Base-by-base conservation (phyloP, 2,329 filamentous ascomycete species). In the Seiridium unicorne region DNA sequence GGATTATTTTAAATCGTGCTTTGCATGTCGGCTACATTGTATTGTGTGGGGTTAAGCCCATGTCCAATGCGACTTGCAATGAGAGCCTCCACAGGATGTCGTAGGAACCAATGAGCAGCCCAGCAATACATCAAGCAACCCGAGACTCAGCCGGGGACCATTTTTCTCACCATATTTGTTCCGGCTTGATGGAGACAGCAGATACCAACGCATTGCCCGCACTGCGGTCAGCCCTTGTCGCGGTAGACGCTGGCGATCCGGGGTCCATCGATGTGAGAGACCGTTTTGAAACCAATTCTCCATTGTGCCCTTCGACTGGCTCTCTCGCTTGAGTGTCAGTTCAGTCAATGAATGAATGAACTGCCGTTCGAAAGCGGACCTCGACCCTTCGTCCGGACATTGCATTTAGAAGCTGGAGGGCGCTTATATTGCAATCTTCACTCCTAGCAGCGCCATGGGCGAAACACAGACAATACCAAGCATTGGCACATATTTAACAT, bases 391-490 rank as follows among this genome's bases (percentile, higher is more conserved):
- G 51, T 55, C 51, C 51, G 51, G 38, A 38, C 31, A 49, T 55
- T 38, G 18, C 49, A 53, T 13, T 36, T n/a, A n/a, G 18, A 35
- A 36, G 38, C 31, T 48, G 32, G 54, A 6, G 10, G 32, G 18
- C 18, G 46, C 35, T 40, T 26, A 58, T 35, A 31, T 32, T 54
- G n/a, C 40, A 46, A 59, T 59, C 48, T 18, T 46, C 57, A 44
- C 26, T 58, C 55, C 42, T 32, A 57, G 46, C 31, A 51, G 13
- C 46, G 44, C 55, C 26, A 51, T 51, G 44, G 18, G 34, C 31
- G 26, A 57, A 42, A 34, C 48, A 54, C 35, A 10, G 57, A 26
- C 38, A 59, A 54, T 59, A 59, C 57, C 57, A 59, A 59, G 57
- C 47, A 59, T 59, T 54, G 49, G 57, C 55, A 58, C 35, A 49